These are phyloP conservation scores for Suillus weaverae DNA, from an alignment of 768 basidiomycete genomes.

Conservation along the genomic window DNA sequence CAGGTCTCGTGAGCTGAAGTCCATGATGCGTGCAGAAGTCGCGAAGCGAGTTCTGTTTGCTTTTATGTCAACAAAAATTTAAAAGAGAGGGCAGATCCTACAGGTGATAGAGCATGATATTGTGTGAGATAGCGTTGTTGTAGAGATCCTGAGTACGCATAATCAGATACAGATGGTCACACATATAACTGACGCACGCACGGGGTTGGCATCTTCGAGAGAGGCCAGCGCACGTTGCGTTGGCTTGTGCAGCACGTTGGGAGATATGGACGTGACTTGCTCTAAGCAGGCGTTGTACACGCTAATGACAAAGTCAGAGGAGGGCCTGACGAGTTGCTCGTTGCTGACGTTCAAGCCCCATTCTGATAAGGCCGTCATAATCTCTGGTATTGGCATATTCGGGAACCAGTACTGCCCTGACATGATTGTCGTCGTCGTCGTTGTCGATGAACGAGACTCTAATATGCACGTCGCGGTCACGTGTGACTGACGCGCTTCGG, in stretches of 20 bases:
- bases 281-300: slow-evolving; percentile 73
- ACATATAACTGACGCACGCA: slow-evolving; percentile 26
- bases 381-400: slow-evolving; percentile 61
- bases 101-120: slow-evolving; percentile 72
- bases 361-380: slow-evolving; percentile 60
- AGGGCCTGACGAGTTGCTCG: slow-evolving; percentile 68
- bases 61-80: slow-evolving; percentile 6
- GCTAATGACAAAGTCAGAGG: slow-evolving; percentile 66
- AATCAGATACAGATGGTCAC: background rate
- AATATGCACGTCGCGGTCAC: slow-evolving; percentile 27
- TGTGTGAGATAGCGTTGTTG: slow-evolving; percentile 54
- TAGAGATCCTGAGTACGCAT: slow-evolving; percentile 60
- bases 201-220: slow-evolving; percentile 55
- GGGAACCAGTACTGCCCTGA: slow-evolving; percentile 58
- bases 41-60: slow-evolving; percentile 63
- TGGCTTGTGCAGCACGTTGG: slow-evolving; percentile 58
- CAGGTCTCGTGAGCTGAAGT: slow-evolving; percentile 77
- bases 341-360: slow-evolving; percentile 70
- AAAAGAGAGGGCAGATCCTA: slow-evolving; percentile 22
- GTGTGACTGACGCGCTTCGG: slow-evolving; percentile 15
- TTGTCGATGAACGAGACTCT: background rate
- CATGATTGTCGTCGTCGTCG: slow-evolving; percentile 15
- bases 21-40: slow-evolving; percentile 67
- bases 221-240: slow-evolving; percentile 53
- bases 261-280: slow-evolving; percentile 64